A percentile compares a stretch with the other conserved stretches of the same genome.
phyloP scores from a whole-genome alignment of 1,139 yeast genomes.

The Suhomyces taliae region DNA sequence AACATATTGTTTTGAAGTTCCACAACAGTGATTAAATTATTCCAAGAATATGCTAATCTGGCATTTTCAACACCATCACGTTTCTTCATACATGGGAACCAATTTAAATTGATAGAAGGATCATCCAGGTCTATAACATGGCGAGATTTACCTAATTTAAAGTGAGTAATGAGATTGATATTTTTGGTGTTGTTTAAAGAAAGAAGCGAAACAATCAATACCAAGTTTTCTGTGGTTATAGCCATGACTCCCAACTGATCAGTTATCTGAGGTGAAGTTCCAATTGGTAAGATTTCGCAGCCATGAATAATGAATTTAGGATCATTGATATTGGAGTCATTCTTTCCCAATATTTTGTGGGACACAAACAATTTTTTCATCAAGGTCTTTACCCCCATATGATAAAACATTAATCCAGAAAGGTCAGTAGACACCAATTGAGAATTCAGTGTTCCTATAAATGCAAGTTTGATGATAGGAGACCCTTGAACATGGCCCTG shows the following conservation, averaged over 20 bases:
- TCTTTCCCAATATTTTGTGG: slow-evolving; percentile 53
- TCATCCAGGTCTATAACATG: slow-evolving; percentile 12
- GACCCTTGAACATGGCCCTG: slow-evolving; percentile 57
- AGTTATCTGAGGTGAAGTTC: slow-evolving; percentile 49
- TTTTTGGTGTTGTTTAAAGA: slow-evolving; percentile 43
- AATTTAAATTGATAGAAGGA: slow-evolving; percentile 40
- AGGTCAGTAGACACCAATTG: slow-evolving; percentile 61
- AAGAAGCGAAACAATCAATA: slow-evolving; percentile 56
- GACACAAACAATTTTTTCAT: slow-evolving; percentile 53
- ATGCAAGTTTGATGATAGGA: slow-evolving; percentile 50
- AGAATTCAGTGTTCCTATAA: slow-evolving; percentile 56
- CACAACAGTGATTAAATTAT: slow-evolving; percentile 53
- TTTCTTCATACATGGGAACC: slow-evolving; percentile 51
- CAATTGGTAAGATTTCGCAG: slow-evolving; percentile 54
- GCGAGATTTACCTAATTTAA: slow-evolving; percentile 50
- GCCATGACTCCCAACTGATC: slow-evolving; percentile 65
- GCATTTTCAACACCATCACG: slow-evolving; percentile 35
- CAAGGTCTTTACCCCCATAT: slow-evolving; percentile 57
- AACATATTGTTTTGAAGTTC: slow-evolving; percentile 44
- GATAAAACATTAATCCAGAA: slow-evolving; percentile 59
- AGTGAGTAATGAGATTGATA: slow-evolving; percentile 48
- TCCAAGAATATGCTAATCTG: slow-evolving; percentile 67
- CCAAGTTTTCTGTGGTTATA: slow-evolving; percentile 51
- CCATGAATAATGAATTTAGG: slow-evolving; percentile 21
- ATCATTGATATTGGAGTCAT: slow-evolving; percentile 27